Percentiles rank a stretch among this genome's conserved stretches.
Evolutionary conservation across 352 stramenopile species (phyloP).

Genomic region (Phytophthora pistaciae): DNA sequence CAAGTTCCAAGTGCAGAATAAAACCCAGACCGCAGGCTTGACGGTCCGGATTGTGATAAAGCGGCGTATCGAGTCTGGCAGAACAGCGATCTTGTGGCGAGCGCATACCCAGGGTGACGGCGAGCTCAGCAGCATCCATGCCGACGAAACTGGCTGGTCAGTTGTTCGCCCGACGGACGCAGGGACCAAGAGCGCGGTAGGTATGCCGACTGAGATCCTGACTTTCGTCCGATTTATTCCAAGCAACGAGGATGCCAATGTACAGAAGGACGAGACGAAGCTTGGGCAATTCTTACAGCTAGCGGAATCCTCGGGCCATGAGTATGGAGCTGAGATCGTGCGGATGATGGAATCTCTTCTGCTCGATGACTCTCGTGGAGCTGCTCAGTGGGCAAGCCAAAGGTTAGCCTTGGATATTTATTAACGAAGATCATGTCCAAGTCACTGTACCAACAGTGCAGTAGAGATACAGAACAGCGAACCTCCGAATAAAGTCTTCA

Average conservation of each 20-base stretch:
- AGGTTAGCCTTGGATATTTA: no score
- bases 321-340: constrained; percentile 20
- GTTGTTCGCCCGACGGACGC: constrained; percentile 17
- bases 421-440: no score
- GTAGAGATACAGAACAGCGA: no score
- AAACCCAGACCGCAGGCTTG: background rate
- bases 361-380: constrained; percentile 9
- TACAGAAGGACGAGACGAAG: background rate
- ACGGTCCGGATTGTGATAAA: constrained; percentile 16
- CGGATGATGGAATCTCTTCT: constrained; percentile 32
- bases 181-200: background rate
- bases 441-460: no score
- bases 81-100: constrained; percentile 56
- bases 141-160: constrained; percentile 57
- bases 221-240: constrained; percentile 14
- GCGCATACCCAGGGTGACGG: constrained; percentile 39
- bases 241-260: background rate
- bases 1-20: constrained; percentile 35
- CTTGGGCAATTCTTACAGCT: background rate
- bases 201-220: constrained; percentile 6
- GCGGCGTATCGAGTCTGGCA: constrained; percentile 38
- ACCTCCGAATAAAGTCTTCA: no score
- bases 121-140: constrained; percentile 33
- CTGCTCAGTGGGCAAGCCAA: background rate
- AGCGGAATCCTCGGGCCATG: constrained; percentile 3